Conservation (phyloP, 2,329 filamentous ascomycete species). For the Ophiobolus disseminans region DNA sequence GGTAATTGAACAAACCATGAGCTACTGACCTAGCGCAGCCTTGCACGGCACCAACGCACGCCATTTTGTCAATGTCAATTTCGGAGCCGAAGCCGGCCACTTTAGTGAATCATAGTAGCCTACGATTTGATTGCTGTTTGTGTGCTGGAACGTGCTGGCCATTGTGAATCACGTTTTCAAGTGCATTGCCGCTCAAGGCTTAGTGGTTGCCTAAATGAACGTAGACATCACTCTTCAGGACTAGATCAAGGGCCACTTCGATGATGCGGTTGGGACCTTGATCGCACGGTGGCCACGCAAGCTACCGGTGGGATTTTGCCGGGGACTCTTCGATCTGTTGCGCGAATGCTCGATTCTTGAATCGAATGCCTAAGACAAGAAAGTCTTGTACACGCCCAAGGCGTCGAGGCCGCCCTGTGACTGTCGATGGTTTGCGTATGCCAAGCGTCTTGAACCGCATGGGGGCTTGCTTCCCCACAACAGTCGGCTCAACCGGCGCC, state of each 20-base stretch:
- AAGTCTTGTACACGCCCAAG: constrained; percentile 18
- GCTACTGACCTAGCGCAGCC: too few relatives aligned
- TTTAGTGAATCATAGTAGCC: too few relatives aligned
- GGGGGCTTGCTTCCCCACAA: constrained; percentile 36
- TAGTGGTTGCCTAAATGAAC: constrained; percentile 2
- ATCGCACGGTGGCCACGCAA: constrained; percentile 22
- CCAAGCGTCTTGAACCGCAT: constrained; percentile 39
- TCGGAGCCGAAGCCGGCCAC: constrained; percentile 7
- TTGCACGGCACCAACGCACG: too few relatives aligned
- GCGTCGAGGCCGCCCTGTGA: constrained; percentile 18
- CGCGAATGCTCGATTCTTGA: constrained; percentile 26
- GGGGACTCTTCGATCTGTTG: constrained; percentile 22
- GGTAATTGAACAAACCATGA: too few relatives aligned
- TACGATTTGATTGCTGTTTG: background rate
- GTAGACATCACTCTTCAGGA: constrained; percentile 13
- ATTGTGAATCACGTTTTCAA: constrained; percentile 5
- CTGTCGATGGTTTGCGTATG: constrained; percentile 37
- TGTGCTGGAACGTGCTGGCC: constrained; percentile 4
- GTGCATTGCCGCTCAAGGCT: constrained; percentile 14
- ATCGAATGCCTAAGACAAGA: constrained; percentile 24
- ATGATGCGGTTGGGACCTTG: constrained; percentile 25
- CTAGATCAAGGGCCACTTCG: constrained; percentile 7
- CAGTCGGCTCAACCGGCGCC: constrained; percentile 32
- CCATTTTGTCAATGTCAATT: too few relatives aligned
- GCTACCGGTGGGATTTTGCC: constrained; percentile 8